Conservation (phyloP, 768 basidiomycete genomes). For the Trametes cingulata region DNA sequence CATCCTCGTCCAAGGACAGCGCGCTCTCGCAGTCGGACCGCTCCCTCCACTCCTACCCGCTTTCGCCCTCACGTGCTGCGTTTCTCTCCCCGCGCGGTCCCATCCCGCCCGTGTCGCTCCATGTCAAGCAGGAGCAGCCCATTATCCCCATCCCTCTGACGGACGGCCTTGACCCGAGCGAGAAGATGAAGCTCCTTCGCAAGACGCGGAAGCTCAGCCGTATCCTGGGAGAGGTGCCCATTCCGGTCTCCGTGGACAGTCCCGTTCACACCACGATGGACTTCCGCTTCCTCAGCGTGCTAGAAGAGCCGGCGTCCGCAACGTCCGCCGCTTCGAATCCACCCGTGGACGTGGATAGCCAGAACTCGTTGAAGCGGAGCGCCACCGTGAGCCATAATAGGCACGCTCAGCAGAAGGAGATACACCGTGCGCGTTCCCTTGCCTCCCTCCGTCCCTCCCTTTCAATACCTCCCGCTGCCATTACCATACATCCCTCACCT, state of each 20-base stretch:
- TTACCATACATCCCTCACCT: conserved; percentile 9
- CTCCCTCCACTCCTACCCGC: neutral
- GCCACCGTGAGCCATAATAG: conserved; percentile 21
- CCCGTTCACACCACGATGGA: neutral
- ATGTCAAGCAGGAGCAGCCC: conserved; percentile 28
- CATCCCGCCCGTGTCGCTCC: conserved; percentile 14
- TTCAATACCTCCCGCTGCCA: conserved; percentile 11
- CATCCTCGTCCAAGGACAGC: neutral
- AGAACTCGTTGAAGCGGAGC: conserved; percentile 20
- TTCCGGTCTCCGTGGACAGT: conserved; percentile 12
- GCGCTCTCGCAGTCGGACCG: neutral
- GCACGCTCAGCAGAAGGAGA: conserved; percentile 5
- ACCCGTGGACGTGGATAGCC: neutral
- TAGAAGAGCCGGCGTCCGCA: conserved; percentile 17
- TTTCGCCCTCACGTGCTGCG: conserved; percentile 4
- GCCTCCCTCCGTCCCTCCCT: conserved; percentile 26
- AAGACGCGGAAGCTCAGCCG: conserved; percentile 47
- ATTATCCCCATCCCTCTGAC: conserved; percentile 12
- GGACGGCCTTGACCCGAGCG: conserved; percentile 36
- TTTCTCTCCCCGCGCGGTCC: conserved; percentile 22
- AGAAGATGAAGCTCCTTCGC: conserved; percentile 41
- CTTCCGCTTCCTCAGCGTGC: conserved; percentile 4
- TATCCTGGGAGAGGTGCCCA: conserved; percentile 42
- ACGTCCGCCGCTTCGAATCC: neutral
- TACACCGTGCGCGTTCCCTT: conserved; percentile 27